Evolutionary conservation across 495 filamentous ascomycete genomes (phyloP), one percentile per base, ranked within the genome.

Genomic region (Stereocaulon alpinum): DNA sequence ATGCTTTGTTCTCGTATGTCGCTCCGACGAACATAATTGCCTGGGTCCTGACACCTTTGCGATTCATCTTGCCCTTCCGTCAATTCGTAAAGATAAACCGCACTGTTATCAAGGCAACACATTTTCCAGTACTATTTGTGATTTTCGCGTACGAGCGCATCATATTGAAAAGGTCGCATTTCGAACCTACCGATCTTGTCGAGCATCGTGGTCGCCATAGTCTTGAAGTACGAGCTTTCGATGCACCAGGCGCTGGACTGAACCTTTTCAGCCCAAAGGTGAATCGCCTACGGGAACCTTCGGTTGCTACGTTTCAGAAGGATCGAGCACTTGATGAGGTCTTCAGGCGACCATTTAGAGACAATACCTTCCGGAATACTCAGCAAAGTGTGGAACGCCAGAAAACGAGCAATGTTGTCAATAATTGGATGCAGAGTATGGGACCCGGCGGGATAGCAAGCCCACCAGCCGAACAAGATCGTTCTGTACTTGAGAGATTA

Each of bases 321-420:
- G 91, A 96, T 62, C 83, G 82, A 43, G 91, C 88, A 11, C 73
- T 97, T n/a, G 92, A 95, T 24, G 91, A 94, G 64, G 89, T 97
- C 0, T 97, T 97, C 69, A 80, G 88, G 56, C 73, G 74, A 29
- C 81, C 82, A 10, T 85, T 78, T 59, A 65, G 65, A 22, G 76
- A 74, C 47, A 71, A 73, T 27, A 74, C 71, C 6, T 47, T 72
- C 18, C 72, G 73, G 27, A 67, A 70, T 17, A 82, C 75, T 5
- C 76, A 78, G 9, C 75, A 78, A 54, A 76, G 70, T 49, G 73
- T 79, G 42, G 81, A 85, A 45, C 76, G 81, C 49, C 78, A 80
- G 30, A 84, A 88, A 64, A 87, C 80, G 9, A 82, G 83, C 58
- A 88, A 83, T 58, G 85, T 87, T 12, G 89, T 95, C 61, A 81